Percentiles rank a stretch among this genome's conserved stretches.
These are phyloP conservation scores for Globisporangium irregulare DNA, from an alignment of 352 stramenopile genomes.

Conservation along the genomic window DNA sequence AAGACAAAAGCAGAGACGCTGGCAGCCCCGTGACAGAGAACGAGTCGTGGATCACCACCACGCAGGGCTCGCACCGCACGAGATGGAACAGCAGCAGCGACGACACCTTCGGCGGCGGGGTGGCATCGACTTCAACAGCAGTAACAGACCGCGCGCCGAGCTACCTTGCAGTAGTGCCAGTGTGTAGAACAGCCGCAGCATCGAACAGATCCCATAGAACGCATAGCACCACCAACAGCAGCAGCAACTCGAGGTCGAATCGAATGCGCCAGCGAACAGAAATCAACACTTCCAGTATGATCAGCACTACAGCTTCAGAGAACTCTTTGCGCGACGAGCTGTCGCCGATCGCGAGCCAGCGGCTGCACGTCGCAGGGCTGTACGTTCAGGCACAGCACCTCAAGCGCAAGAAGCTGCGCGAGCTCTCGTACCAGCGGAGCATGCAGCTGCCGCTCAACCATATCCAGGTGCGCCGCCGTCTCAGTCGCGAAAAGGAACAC, in stretches of 20 bases:
- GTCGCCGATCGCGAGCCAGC: conserved; percentile 12
- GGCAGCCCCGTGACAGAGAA: conserved; percentile 9
- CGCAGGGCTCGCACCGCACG: background rate
- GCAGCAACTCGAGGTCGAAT: background rate
- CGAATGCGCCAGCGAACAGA: background rate
- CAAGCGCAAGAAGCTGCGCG: conserved; percentile 4
- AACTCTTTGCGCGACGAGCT: conserved; percentile 5
- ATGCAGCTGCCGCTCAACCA: conserved; percentile 14
- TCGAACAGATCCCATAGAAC: background rate
- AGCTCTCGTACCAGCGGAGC: conserved; percentile 2
- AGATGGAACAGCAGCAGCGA: conserved; percentile 7
- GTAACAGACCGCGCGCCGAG: conserved; percentile 5
- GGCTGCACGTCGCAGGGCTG: conserved; percentile 9
- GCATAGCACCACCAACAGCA: background rate
- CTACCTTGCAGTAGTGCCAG: background rate
- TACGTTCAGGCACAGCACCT: conserved; percentile 6
- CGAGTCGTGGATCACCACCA: conserved; percentile 13
- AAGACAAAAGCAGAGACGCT: background rate
- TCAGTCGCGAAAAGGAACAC: background rate
- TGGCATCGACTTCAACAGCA: background rate
- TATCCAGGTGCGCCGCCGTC: conserved; percentile 10
- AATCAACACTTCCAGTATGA: background rate
- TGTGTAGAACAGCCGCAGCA: background rate
- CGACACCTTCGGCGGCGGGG: background rate
- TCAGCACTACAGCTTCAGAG: background rate